These are phyloP conservation scores for Helianthus annuus DNA, from an alignment of 129 eudicot genomes.

Conservation along the genomic window DNA sequence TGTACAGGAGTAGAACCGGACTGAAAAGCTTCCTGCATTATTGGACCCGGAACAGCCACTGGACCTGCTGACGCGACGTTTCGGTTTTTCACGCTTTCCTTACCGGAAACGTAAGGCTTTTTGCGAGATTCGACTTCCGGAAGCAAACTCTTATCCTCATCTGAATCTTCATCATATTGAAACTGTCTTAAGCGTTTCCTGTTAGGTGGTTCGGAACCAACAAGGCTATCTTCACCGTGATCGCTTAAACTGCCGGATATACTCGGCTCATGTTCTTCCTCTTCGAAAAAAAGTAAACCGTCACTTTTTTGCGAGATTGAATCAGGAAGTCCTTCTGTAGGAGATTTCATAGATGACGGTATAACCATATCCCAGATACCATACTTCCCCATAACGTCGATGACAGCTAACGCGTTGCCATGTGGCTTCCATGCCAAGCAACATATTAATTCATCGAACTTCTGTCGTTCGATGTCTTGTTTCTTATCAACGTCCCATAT, in stretches of 20 bases:
- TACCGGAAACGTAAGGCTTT: conserved; percentile 47
- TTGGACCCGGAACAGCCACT: conserved; percentile 28
- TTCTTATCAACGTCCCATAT: conserved; percentile 86
- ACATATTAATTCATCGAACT: conserved; percentile 69
- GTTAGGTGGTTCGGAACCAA: conserved; percentile 55
- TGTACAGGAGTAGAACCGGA: conserved; percentile 92
- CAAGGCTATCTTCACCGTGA: conserved; percentile 66
- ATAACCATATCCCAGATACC: conserved; percentile 97
- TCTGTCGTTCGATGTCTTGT: conserved; percentile 93
- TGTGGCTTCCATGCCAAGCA: conserved; percentile 96
- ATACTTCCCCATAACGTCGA: conserved; percentile 85
- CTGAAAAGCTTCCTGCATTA: conserved; percentile 91
- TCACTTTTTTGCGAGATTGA: conserved; percentile 45
- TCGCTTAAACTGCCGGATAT: conserved; percentile 83
- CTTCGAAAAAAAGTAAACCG: conserved; percentile 75
- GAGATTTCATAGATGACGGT: conserved; percentile 87
- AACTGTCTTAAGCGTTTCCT: conserved; percentile 72
- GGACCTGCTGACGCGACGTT: conserved; percentile 34
- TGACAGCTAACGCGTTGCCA: conserved; percentile 91
- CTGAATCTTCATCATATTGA: conserved; percentile 51
- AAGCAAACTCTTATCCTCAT: conserved; percentile 48
- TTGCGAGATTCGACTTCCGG: conserved; percentile 56
- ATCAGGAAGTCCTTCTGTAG: conserved; percentile 80
- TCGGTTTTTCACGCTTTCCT: conserved; percentile 35
- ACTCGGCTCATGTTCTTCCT: conserved; percentile 77